phyloP scores from a whole-genome alignment of 2,329 filamentous ascomycete species.

The Epichloe typhina region DNA sequence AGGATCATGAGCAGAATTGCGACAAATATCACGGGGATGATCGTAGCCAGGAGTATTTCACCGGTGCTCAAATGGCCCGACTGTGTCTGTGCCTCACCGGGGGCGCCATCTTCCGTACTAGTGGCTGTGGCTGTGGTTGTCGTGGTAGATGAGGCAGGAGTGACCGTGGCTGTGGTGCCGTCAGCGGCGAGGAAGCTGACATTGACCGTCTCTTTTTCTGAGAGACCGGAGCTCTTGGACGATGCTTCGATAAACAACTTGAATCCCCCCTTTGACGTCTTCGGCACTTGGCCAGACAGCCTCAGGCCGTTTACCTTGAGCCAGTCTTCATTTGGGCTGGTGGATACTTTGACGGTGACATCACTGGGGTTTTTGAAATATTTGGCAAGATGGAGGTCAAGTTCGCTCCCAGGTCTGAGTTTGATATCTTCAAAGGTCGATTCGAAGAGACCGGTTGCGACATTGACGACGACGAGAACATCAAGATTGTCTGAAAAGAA shows the following conservation, averaged over 20 bases:
- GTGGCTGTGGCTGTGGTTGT: conserved; percentile 12
- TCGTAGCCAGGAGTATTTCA: conserved; percentile 28
- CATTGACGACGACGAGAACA: conserved; percentile 32
- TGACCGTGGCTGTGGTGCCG: conserved; percentile 13
- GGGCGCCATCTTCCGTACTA: conserved; percentile 9
- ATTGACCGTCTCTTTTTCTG: conserved; percentile 25
- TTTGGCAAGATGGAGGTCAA: conserved; percentile 28
- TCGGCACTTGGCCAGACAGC: conserved; percentile 29
- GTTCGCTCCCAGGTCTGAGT: conserved; percentile 25
- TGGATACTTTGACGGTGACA: conserved; percentile 22
- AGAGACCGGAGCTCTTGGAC: conserved; percentile 19
- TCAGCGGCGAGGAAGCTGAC: conserved; percentile 20
- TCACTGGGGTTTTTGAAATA: conserved; percentile 29
- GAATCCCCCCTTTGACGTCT: conserved; percentile 17
- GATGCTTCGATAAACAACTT: conserved; percentile 18
- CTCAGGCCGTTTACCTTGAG: conserved; percentile 25
- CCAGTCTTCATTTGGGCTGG: conserved; percentile 28
- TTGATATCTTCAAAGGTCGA: conserved; percentile 26
- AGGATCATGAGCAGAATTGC: conserved; percentile 20
- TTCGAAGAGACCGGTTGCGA: conserved; percentile 26
- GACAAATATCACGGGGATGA: conserved; percentile 28
- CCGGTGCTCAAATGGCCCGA: conserved; percentile 16
- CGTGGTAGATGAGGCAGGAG: conserved; percentile 11
- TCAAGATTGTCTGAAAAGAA: conserved; percentile 44
- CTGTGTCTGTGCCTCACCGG: conserved; percentile 7